Conservation (phyloP, 257 asterid genomes). For the Salvia splendens region DNA sequence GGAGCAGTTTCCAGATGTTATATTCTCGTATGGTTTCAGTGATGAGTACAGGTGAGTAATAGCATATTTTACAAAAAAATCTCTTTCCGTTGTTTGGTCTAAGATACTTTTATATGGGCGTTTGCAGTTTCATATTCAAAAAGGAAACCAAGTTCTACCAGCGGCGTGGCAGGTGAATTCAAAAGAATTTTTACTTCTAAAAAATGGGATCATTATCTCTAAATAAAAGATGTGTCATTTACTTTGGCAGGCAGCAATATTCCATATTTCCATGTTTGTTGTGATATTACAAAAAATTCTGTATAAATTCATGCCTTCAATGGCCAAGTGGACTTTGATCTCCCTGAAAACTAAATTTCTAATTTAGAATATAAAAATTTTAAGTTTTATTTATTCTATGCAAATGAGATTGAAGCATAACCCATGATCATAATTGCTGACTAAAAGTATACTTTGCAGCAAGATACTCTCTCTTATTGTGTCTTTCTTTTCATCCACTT, state of each 20-base stretch:
- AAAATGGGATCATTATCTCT: background rate
- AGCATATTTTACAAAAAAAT: background rate
- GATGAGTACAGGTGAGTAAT: constrained; percentile 68
- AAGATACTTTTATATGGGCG: background rate
- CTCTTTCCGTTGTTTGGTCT: constrained; percentile 8
- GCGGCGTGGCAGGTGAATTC: constrained; percentile 74
- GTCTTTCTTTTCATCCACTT: constrained; percentile 70
- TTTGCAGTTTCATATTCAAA: constrained; percentile 69
- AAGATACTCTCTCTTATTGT: constrained; percentile 75
- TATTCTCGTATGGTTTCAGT: constrained; percentile 65
- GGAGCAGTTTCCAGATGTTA: constrained; percentile 78
- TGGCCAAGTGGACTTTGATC: constrained; percentile 5
- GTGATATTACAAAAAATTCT: background rate
- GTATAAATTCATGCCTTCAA: background rate
- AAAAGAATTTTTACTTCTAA: no score
- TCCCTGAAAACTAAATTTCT: background rate
- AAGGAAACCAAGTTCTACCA: constrained; percentile 74
- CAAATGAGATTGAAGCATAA: constrained; percentile 22
- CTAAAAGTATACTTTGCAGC: constrained; percentile 53
- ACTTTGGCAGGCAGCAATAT: background rate
- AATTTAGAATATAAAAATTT: background rate
- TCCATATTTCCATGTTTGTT: background rate
- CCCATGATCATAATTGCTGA: constrained; percentile 29
- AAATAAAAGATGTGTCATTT: background rate
- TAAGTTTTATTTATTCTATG: background rate